Evolutionary conservation across 1,139 yeast genomes (phyloP), one percentile per base, ranked within the genome.

Genomic region (Lodderomyces theae): DNA sequence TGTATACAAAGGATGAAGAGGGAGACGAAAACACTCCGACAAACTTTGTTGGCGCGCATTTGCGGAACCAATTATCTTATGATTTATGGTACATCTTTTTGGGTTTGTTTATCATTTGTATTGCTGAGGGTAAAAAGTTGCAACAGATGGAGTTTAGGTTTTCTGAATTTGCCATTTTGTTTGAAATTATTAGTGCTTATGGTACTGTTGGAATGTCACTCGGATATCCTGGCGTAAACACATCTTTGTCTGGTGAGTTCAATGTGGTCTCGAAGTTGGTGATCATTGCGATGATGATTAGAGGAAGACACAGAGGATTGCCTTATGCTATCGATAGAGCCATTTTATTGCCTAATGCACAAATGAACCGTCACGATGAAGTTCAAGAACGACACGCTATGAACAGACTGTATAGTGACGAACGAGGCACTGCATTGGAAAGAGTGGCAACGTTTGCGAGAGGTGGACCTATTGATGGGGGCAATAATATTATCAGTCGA

Each of bases 231-330:
- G 68, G 66, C 35, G 67, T 77, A 6, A 67, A 77, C 48, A 72
- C 88, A 4, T 86, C 97, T 2, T 77, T 92, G 38, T 74, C 85
- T 12, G 89, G 80, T 0, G 77, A 84, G 56, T 87, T 92, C 54
- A 74, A 78, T 22, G 74, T 77, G 0, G 55, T 92, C 9, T 85
- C 96, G 2, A 94, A 94, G 56, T 69, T 92, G 38, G 87, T 90
- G 2, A 80, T 92, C 35, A 82, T 88, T 48, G 94, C 90, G 5
- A 79, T 89, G 82, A 80, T 92, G 83, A 77, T 92, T 39, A 79
- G 99, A 66, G 97, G 98, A 9, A 77, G 97, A 44, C 97, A 90
- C 57, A 86, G 99, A 74, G 98, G 98, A 31, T 71, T 92, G 45
- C 99, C 99, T 1, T 89, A 92, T 57, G 72, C 92, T 0, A 74